These are phyloP conservation scores for Ascochyta rabiei DNA, from an alignment of 2,329 filamentous ascomycete genomes.

Conservation along the genomic window DNA sequence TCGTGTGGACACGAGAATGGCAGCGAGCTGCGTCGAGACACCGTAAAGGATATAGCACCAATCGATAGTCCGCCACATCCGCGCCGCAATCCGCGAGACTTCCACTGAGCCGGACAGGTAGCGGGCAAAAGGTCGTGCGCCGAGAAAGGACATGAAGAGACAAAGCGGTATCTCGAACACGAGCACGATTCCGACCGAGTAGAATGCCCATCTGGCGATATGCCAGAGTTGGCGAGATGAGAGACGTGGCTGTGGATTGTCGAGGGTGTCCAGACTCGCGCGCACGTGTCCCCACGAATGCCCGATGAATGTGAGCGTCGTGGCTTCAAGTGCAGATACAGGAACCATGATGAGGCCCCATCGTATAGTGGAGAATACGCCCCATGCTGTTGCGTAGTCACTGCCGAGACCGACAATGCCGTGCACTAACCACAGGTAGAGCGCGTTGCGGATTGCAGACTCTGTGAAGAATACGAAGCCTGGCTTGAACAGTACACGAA, in stretches of 20 bases:
- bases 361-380: conserved; percentile 74
- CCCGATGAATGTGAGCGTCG: conserved; percentile 68
- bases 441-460: conserved; percentile 69
- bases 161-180: conserved; percentile 66
- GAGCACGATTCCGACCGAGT: conserved; percentile 61
- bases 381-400: conserved; percentile 74
- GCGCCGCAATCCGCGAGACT: conserved; percentile 65
- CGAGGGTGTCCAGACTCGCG: conserved; percentile 33
- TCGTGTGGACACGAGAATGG: conserved; percentile 67
- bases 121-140: conserved; percentile 64
- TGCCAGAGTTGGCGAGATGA: conserved; percentile 38
- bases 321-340: conserved; percentile 69
- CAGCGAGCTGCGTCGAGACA: conserved; percentile 67
- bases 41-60: conserved; percentile 75
- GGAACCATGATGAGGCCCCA: conserved; percentile 79
- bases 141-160: conserved; percentile 65
- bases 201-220: conserved; percentile 60
- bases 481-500: conserved; percentile 62
- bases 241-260: conserved; percentile 25
- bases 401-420: conserved; percentile 68
- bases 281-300: conserved; percentile 67
- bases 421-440: conserved; percentile 74
- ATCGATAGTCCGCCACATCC: conserved; percentile 66
- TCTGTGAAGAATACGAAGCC: conserved; percentile 67
- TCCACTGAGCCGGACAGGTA: conserved; percentile 64